A percentile compares a stretch with the other conserved stretches of the same genome.
Evolutionary conservation across 441 rosid genomes (phyloP).

Genomic region (Aleurites moluccanus): DNA sequence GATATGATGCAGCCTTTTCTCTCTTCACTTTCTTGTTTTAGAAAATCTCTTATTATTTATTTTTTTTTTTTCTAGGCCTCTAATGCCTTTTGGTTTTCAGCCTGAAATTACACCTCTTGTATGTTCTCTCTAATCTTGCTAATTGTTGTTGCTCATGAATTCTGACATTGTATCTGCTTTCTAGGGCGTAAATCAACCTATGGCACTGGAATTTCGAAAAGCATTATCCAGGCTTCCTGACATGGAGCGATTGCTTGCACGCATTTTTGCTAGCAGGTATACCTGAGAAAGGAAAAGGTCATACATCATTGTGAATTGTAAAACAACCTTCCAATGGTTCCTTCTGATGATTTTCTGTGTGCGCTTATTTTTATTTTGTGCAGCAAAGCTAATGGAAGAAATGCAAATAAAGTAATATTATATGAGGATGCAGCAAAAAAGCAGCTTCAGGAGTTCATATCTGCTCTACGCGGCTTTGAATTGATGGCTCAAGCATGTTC

Average conservation of each 20-base stretch:
- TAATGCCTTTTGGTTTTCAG: not conserved
- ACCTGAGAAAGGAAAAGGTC: slow-evolving; percentile 26
- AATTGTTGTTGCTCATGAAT: not conserved
- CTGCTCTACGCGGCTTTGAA: slow-evolving; percentile 88
- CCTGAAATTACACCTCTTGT: not conserved
- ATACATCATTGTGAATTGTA: not conserved
- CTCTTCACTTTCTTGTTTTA: not conserved
- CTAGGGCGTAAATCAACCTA: slow-evolving; percentile 72
- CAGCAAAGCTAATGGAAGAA: slow-evolving; percentile 97
- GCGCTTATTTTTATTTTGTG: slow-evolving; percentile 23
- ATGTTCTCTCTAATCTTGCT: not conserved
- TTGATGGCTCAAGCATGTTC: slow-evolving; percentile 75
- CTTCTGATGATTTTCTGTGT: not conserved
- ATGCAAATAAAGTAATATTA: slow-evolving; percentile 76
- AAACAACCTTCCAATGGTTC: not conserved
- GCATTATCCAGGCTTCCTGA: slow-evolving; percentile 82
- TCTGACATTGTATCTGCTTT: slow-evolving; percentile 17
- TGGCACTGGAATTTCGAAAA: slow-evolving; percentile 75
- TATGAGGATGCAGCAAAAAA: slow-evolving; percentile 95
- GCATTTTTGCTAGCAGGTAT: slow-evolving; percentile 83
- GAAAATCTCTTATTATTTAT: not conserved
- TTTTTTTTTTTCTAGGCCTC: not conserved
- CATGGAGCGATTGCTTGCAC: slow-evolving; percentile 93
- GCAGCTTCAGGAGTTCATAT: slow-evolving; percentile 85
- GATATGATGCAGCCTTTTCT: not conserved